Conservation (phyloP, 306 rosid genomes). For the Parietaria judaica region DNA sequence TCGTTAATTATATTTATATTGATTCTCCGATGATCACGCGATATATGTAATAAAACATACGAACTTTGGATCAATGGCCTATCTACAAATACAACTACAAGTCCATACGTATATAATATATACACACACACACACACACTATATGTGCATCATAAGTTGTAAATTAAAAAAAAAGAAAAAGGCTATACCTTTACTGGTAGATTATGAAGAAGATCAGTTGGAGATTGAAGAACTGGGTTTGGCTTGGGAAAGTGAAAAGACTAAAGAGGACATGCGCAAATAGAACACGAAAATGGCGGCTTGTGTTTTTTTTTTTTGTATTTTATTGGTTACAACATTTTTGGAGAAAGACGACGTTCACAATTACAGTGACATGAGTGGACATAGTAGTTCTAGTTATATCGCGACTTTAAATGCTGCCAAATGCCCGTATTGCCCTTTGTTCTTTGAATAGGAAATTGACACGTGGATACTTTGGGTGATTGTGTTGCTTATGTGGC, state of each 20-base stretch:
- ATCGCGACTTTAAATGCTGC: conserved; percentile 28
- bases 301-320: conserved; percentile 6
- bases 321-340: not conserved
- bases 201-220: conserved; percentile 10
- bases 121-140: not conserved
- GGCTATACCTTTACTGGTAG: not conserved
- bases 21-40: too few species aligned
- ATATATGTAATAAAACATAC: too few species aligned
- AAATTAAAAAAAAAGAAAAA: not conserved
- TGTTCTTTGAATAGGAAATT: not conserved
- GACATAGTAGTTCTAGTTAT: conserved; percentile 41
- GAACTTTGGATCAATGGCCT: not conserved
- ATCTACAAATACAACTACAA: not conserved
- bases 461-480: not conserved
- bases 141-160: conserved; percentile 19
- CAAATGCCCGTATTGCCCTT: conserved; percentile 19
- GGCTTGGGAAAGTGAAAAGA: conserved; percentile 24
- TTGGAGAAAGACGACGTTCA: not conserved
- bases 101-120: not conserved
- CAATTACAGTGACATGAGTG: conserved; percentile 50
- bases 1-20: too few species aligned
- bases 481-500: not conserved
- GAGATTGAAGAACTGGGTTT: conserved; percentile 2
- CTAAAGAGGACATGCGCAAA: conserved; percentile 14
- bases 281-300: conserved; percentile 20